Evolutionary conservation across 768 basidiomycete genomes (phyloP).

Genomic region (Paxillus ammoniavirescens): DNA sequence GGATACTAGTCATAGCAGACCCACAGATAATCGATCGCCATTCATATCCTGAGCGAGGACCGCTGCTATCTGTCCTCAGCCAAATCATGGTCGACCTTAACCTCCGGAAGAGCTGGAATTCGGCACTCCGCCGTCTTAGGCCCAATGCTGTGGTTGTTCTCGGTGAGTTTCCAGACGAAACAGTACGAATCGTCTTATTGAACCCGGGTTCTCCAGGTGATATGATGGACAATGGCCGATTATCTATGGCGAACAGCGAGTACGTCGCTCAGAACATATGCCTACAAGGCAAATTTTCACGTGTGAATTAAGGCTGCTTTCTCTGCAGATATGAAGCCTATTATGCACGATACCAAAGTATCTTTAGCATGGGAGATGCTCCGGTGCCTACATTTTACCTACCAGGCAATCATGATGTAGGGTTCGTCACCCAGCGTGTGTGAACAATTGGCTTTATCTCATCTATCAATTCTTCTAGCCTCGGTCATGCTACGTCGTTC

Average conservation of each 20-base stretch:
- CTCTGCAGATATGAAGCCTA: constrained; percentile 70
- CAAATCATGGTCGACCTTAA: constrained; percentile 77
- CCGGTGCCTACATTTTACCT: constrained; percentile 63
- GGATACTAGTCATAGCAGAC: constrained; percentile 77
- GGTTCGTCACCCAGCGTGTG: constrained; percentile 41
- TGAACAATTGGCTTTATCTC: background rate
- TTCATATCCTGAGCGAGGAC: constrained; percentile 65
- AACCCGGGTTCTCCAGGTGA: constrained; percentile 40
- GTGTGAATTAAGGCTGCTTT: constrained; percentile 7
- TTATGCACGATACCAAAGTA: constrained; percentile 61
- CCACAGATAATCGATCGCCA: constrained; percentile 79
- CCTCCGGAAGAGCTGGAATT: constrained; percentile 82
- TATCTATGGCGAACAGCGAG: constrained; percentile 64
- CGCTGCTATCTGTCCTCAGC: constrained; percentile 55
- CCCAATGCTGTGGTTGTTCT: constrained; percentile 80
- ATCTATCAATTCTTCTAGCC: constrained; percentile 16
- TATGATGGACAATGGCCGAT: constrained; percentile 86
- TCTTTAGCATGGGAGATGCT: constrained; percentile 52
- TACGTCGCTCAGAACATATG: constrained; percentile 40
- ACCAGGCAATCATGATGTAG: constrained; percentile 91
- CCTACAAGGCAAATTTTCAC: background rate
- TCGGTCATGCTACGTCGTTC: constrained; percentile 29
- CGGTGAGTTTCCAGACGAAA: constrained; percentile 37
- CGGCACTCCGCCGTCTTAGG: constrained; percentile 45
- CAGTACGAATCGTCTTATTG: background rate